Evolutionary conservation across 1,139 yeast species (phyloP).

Genomic region (Hansenula lynferdii): DNA sequence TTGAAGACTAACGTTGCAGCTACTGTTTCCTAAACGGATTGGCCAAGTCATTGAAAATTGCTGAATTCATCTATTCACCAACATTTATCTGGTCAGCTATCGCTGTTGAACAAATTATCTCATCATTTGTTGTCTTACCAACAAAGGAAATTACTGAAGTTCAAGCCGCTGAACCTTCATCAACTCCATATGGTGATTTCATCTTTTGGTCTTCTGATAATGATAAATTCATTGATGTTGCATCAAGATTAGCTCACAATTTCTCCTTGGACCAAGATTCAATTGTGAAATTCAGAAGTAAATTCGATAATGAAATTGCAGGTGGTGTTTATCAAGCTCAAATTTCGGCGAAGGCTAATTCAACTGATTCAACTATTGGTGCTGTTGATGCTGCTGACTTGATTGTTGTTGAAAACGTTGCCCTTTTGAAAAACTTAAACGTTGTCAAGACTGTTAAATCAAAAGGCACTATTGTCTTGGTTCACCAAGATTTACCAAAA

Average conservation of each 20-base stretch:
- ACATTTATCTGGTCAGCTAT: constrained; percentile 54
- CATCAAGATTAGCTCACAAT: constrained; percentile 66
- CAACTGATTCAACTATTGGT: constrained; percentile 21
- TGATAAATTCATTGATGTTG: constrained; percentile 48
- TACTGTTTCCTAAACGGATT: constrained; percentile 55
- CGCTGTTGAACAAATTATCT: constrained; percentile 45
- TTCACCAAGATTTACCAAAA: constrained; percentile 24
- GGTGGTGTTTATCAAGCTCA: constrained; percentile 87
- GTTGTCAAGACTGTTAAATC: constrained; percentile 55
- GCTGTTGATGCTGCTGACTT: constrained; percentile 35
- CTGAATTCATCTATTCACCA: constrained; percentile 48
- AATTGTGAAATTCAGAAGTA: constrained; percentile 52
- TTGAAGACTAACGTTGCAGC: constrained; percentile 73
- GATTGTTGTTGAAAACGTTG: constrained; percentile 55
- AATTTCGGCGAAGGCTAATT: constrained; percentile 37
- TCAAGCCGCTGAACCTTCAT: constrained; percentile 29
- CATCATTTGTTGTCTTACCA: constrained; percentile 39
- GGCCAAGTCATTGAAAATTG: constrained; percentile 30
- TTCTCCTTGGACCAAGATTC: constrained; percentile 62
- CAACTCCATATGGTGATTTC: constrained; percentile 39
- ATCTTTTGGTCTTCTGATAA: constrained; percentile 69
- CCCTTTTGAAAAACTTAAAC: constrained; percentile 52
- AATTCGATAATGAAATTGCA: constrained; percentile 62
- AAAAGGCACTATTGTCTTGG: constrained; percentile 52
- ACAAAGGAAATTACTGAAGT: constrained; percentile 13